Conservation (phyloP, 2,329 filamentous ascomycete species). For the Pyrenochaeta sp. region DNA sequence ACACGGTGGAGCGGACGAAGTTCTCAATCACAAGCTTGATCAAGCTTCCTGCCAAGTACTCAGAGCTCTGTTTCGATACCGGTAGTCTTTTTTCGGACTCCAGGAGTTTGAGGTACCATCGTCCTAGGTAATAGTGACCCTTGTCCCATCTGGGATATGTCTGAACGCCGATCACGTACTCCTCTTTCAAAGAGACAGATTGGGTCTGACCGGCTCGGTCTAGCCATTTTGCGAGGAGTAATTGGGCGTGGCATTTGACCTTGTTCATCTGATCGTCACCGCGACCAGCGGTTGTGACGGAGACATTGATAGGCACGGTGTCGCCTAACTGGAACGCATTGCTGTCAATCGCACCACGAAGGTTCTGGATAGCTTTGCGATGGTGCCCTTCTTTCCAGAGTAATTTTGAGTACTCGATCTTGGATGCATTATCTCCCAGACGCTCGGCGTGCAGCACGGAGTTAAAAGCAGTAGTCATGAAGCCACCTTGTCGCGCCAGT, state of each 20-base stretch:
- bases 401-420: slow-evolving; percentile 91
- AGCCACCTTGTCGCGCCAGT: slow-evolving; percentile 84
- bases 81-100: slow-evolving; percentile 86
- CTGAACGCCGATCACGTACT: slow-evolving; percentile 81
- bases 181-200: slow-evolving; percentile 74
- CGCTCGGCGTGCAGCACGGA: slow-evolving; percentile 88
- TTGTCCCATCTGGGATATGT: slow-evolving; percentile 84
- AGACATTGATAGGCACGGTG: slow-evolving; percentile 44
- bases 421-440: slow-evolving; percentile 84
- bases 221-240: slow-evolving; percentile 95
- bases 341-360: slow-evolving; percentile 84
- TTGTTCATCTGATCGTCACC: slow-evolving; percentile 60
- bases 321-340: slow-evolving; percentile 72
- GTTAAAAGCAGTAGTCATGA: slow-evolving; percentile 88
- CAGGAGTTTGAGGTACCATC: slow-evolving; percentile 95
- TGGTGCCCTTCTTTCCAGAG: slow-evolving; percentile 94
- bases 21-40: slow-evolving; percentile 93
- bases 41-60: slow-evolving; percentile 76
- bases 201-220: slow-evolving; percentile 94
- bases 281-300: slow-evolving; percentile 50
- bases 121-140: slow-evolving; percentile 94
- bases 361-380: slow-evolving; percentile 90
- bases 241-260: slow-evolving; percentile 78
- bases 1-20: slow-evolving; percentile 84
- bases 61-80: slow-evolving; percentile 70